Evolutionary conservation across 257 asterid species (phyloP), one percentile per base, ranked within the genome.

Genomic region (Gardenia jasminoides): DNA sequence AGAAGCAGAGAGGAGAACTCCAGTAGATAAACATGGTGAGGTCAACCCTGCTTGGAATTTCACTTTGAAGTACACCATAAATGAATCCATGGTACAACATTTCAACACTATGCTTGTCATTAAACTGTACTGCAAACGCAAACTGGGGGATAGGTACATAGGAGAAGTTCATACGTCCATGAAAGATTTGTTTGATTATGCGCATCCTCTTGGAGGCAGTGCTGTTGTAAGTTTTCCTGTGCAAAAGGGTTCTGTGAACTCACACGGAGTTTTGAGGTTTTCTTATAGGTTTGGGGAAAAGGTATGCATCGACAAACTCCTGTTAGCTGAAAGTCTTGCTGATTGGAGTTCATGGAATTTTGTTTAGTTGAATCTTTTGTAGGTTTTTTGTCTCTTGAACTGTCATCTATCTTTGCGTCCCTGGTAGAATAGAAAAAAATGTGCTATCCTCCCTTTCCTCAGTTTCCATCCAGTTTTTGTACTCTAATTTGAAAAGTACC

Each of bases 31-130:
- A 77, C 92, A 90, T 78, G 89, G 97, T 6, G 87, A 82, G 78
- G 79, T 52, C 9, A 91, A 93, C 58, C 97, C 97, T 30, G 95
- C 94, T 0, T 93, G 97, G 97, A 91, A 93, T 62, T 84, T 50
- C 87, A 83, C 85, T 41, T 79, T 88, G 79, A 85, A 88, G 76
- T 93, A 81, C 86, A 82, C 90, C 16, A 67, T 93, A 19, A 70
- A 80, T n/a, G 97, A 90, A 81, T 62, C 90, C 8, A 77, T 77
- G 88, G 62, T 91, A 11, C 84, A 82, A 28, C 83, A 85, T 54
- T 83, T 72, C 80, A 86, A 87, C 84, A 69, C 88, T 9, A 82
- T 87, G 87, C 87, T 92, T 8, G 91, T 88, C 8, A 85, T 92
- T 26, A 90, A 91, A 78, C 81, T 93, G 50, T 91, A 93, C 85